phyloP scores from a whole-genome alignment of 176 grass and related monocot species.

The Bonia amplexicaulis region DNA sequence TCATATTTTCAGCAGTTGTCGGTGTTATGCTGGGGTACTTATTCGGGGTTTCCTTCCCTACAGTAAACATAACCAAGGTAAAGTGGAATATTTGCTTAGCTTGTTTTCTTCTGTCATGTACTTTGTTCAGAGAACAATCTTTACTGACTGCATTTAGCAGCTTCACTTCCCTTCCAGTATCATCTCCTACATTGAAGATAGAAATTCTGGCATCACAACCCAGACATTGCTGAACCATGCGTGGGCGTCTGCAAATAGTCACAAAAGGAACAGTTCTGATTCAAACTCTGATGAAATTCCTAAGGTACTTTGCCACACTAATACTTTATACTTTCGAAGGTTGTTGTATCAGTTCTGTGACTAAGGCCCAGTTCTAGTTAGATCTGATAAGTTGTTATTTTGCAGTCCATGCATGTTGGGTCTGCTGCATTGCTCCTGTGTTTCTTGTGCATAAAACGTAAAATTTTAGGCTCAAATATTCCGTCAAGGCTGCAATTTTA shows the following conservation, averaged over 20 bases:
- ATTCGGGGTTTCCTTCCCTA: slow-evolving; percentile 78
- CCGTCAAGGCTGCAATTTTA: not conserved
- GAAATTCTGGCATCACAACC: slow-evolving; percentile 80
- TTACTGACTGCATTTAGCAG: slow-evolving; percentile 17
- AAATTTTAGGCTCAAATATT: not conserved
- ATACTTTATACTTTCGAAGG: not conserved
- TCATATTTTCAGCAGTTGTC: slow-evolving; percentile 70
- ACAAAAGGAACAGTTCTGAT: slow-evolving; percentile 55
- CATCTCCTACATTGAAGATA: slow-evolving; percentile 84
- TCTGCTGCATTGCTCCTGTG: not conserved
- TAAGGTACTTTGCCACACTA: slow-evolving; percentile 50
- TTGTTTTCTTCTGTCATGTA: slow-evolving; percentile 11
- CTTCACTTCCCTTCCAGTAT: slow-evolving; percentile 77
- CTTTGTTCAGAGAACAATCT: not conserved
- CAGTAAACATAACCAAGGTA: slow-evolving; percentile 78
- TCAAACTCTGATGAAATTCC: slow-evolving; percentile 55
- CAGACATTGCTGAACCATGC: slow-evolving; percentile 85
- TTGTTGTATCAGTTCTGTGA: not conserved
- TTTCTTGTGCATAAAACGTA: not conserved
- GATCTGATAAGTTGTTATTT: not conserved
- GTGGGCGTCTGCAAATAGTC: slow-evolving; percentile 70
- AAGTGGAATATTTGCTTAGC: not conserved
- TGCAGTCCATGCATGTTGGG: not conserved
- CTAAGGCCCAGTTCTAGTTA: not conserved
- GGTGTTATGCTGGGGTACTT: slow-evolving; percentile 78